Evolutionary conservation across 441 rosid genomes (phyloP).

Genomic region (Corymbia calophylla): DNA sequence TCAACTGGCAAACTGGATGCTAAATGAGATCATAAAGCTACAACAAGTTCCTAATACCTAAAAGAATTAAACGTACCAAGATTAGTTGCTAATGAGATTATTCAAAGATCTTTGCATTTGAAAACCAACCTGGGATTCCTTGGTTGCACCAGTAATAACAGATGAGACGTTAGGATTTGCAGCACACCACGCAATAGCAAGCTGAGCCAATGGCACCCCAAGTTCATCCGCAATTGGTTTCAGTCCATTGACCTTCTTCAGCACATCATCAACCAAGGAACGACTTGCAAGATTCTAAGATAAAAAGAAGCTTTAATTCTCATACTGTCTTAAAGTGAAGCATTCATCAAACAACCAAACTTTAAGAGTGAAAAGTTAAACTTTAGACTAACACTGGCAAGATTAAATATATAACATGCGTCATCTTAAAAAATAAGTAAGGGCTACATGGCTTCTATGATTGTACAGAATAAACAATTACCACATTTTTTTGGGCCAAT

Average conservation of each 20-base stretch:
- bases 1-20: background rate
- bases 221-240: conserved; percentile 98
- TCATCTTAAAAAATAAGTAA: background rate
- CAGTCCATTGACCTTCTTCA: conserved; percentile 79
- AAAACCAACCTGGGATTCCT: conserved; percentile 90
- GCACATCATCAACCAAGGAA: conserved; percentile 84
- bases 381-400: background rate
- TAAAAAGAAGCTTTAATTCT: background rate
- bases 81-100: background rate
- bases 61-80: background rate
- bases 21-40: background rate
- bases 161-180: conserved; percentile 93
- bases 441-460: background rate
- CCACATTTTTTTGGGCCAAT: background rate
- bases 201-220: conserved; percentile 89
- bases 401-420: background rate
- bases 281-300: conserved; percentile 82
- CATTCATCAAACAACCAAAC: background rate
- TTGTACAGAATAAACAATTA: background rate
- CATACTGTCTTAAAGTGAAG: background rate
- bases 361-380: background rate
- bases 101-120: background rate
- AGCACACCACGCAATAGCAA: conserved; percentile 98
- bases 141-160: conserved; percentile 94
- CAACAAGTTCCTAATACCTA: background rate